These are phyloP conservation scores for Coniochaeta pulveracea DNA, from an alignment of 2,329 filamentous ascomycete species.

Conservation along the genomic window DNA sequence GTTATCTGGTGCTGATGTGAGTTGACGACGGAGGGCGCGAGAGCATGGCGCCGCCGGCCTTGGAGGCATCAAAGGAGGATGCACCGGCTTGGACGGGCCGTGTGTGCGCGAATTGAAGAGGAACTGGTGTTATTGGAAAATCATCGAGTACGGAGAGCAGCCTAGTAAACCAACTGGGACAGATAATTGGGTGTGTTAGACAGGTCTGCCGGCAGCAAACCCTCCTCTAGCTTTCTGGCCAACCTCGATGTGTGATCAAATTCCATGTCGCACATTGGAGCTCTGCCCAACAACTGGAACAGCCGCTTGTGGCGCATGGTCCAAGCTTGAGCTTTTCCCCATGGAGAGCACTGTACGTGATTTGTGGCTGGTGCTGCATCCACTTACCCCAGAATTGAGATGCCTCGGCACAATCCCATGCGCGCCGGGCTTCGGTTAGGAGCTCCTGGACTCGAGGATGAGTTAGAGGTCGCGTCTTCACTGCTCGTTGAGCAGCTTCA, in stretches of 20 bases:
- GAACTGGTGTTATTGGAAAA: neutral
- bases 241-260: too few relatives aligned
- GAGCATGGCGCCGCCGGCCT: constrained; percentile 33
- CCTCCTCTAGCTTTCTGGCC: too few relatives aligned
- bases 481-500: neutral
- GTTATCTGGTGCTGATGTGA: constrained; percentile 25
- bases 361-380: neutral
- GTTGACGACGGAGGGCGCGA: constrained; percentile 32
- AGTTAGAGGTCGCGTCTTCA: neutral
- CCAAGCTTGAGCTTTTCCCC: too few relatives aligned
- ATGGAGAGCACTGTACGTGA: too few relatives aligned
- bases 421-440: neutral
- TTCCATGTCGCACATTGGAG: too few relatives aligned
- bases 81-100: constrained; percentile 1
- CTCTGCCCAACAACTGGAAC: too few relatives aligned
- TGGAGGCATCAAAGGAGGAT: constrained; percentile 27
- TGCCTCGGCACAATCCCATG: constrained; percentile 5
- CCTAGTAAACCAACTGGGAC: too few relatives aligned
- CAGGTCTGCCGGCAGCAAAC: too few relatives aligned
- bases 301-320: neutral
- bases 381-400: neutral
- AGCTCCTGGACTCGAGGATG: neutral
- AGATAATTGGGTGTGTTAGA: too few relatives aligned
- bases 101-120: neutral
- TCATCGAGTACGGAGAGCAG: neutral